Conservation (phyloP, 768 basidiomycete genomes). For the Pleurotus eryngii region DNA sequence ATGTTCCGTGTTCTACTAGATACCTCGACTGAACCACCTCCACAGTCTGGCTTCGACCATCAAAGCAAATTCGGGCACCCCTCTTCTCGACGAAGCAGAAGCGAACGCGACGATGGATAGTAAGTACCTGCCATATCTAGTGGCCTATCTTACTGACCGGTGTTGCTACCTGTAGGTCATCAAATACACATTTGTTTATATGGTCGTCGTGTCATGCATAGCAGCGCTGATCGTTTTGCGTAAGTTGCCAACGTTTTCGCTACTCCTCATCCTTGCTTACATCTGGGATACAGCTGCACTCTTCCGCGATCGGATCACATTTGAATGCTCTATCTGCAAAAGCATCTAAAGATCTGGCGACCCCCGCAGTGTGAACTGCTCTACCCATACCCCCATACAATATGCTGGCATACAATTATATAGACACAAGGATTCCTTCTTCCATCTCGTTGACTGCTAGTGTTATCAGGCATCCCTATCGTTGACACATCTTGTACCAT, state of each 20-base stretch:
- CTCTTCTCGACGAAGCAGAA: conserved; percentile 94
- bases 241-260: conserved; percentile 32
- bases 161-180: conserved; percentile 45
- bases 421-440: background rate
- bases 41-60: conserved; percentile 93
- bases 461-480: conserved; percentile 7
- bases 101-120: conserved; percentile 88
- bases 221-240: conserved; percentile 82
- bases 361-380: conserved; percentile 10
- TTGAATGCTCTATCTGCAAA: conserved; percentile 82
- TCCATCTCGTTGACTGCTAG: conserved; percentile 5
- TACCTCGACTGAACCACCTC: conserved; percentile 5
- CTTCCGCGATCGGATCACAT: conserved; percentile 76
- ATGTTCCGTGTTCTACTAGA: conserved; percentile 6
- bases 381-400: background rate
- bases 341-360: conserved; percentile 66
- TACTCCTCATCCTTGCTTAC: conserved; percentile 12
- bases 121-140: conserved; percentile 27
- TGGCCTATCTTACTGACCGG: conserved; percentile 6
- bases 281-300: conserved; percentile 54
- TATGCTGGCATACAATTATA: conserved; percentile 16
- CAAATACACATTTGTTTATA: conserved; percentile 84
- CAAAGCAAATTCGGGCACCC: conserved; percentile 90
- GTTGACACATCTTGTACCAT: conserved; percentile 7
- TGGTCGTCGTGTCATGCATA: conserved; percentile 69